These are phyloP conservation scores for Yamadazyma sp. DNA, from an alignment of 1,139 yeast genomes.

Conservation along the genomic window DNA sequence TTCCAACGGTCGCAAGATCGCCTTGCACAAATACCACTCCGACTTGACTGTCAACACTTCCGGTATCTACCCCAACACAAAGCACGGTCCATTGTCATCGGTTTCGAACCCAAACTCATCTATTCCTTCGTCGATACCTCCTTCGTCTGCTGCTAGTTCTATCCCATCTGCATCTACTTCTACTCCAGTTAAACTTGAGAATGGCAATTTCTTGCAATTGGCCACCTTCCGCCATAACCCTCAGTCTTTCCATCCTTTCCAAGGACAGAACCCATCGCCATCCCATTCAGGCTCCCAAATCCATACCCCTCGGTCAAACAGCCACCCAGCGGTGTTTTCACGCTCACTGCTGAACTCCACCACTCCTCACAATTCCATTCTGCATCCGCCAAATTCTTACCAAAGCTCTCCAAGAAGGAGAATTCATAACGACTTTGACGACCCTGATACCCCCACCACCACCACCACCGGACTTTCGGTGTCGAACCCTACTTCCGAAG, in stretches of 20 bases:
- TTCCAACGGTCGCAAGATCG: not conserved
- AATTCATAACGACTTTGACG: slow-evolving; percentile 5
- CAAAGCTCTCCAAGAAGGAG: slow-evolving; percentile 10
- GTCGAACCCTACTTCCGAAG: slow-evolving; percentile 8
- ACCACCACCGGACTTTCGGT: slow-evolving; percentile 7
- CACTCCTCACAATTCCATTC: slow-evolving; percentile 3
- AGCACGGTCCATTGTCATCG: slow-evolving; percentile 1
- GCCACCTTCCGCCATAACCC: slow-evolving; percentile 19
- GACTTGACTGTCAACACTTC: slow-evolving; percentile 8
- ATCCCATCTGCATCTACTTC: slow-evolving; percentile 11
- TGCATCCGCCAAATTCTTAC: slow-evolving; percentile 2
- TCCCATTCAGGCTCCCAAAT: not conserved
- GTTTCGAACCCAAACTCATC: slow-evolving; percentile 5
- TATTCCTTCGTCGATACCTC: slow-evolving; percentile 9
- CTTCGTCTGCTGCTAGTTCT: slow-evolving; percentile 12
- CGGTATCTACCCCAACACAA: not conserved
- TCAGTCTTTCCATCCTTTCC: slow-evolving; percentile 2
- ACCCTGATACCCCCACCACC: slow-evolving; percentile 8
- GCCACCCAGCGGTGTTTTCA: not conserved
- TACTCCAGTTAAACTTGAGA: slow-evolving; percentile 10
- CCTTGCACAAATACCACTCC: slow-evolving; percentile 8
- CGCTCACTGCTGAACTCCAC: not conserved
- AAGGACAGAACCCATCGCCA: not conserved
- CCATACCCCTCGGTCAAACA: not conserved
- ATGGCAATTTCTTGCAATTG: slow-evolving; percentile 16